A percentile compares a stretch with the other conserved stretches of the same genome.
phyloP scores from a whole-genome alignment of 345 rosid genomes.

The Geranium brycei region DNA sequence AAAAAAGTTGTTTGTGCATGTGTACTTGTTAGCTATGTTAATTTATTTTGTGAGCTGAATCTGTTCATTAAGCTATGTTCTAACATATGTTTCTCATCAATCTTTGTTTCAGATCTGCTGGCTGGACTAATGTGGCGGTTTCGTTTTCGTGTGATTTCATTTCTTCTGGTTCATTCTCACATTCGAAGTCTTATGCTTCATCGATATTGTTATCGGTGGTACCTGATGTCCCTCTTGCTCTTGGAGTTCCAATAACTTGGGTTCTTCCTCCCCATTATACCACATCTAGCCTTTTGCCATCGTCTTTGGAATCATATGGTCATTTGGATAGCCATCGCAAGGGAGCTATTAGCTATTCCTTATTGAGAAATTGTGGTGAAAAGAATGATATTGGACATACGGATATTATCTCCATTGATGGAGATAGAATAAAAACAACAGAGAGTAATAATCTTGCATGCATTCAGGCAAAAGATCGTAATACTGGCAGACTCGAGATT shows the following conservation, averaged over 20 bases:
- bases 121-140: conserved; percentile 50
- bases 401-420: conserved; percentile 43
- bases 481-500: conserved; percentile 65
- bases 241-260: conserved; percentile 80
- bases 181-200: conserved; percentile 56
- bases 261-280: conserved; percentile 73
- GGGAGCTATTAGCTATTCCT: conserved; percentile 51
- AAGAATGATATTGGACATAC: conserved; percentile 29
- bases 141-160: conserved; percentile 73
- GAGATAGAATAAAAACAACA: conserved; percentile 56
- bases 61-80: conserved; percentile 7
- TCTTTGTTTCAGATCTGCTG: conserved; percentile 53
- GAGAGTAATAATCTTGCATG: conserved; percentile 63
- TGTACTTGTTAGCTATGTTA: neutral
- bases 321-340: conserved; percentile 47
- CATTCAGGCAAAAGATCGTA: conserved; percentile 76
- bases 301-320: conserved; percentile 32
- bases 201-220: conserved; percentile 48
- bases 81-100: conserved; percentile 12
- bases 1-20: neutral
- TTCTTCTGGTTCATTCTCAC: conserved; percentile 46
- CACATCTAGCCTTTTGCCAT: conserved; percentile 58
- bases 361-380: conserved; percentile 45
- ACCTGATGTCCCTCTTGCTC: conserved; percentile 78
- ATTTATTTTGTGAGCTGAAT: conserved; percentile 6